Evolutionary conservation across 345 rosid species (phyloP).

Genomic region (Zanthoxylum bungeanum): DNA sequence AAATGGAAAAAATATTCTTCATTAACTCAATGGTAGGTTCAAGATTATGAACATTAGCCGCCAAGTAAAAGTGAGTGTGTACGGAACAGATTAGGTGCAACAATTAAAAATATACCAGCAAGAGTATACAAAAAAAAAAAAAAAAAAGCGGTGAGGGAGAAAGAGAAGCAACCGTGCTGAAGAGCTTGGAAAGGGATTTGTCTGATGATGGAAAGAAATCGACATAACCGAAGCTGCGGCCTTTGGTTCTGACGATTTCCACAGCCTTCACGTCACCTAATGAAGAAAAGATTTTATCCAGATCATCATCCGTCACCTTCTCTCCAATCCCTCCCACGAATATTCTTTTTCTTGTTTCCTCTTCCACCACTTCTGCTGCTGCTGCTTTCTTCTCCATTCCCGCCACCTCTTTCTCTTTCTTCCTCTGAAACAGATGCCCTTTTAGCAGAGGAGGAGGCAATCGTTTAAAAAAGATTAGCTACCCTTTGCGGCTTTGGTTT

Average conservation of each 20-base stretch:
- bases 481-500: no score
- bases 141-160: neutral
- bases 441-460: no score
- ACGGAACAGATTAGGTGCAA: no score
- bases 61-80: no score
- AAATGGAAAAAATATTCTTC: no score
- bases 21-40: no score
- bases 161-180: slow-evolving; percentile 50
- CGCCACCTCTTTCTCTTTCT: slow-evolving; percentile 1
- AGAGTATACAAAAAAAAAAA: neutral
- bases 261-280: slow-evolving; percentile 47
- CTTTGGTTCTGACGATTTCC: slow-evolving; percentile 72
- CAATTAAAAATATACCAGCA: no score
- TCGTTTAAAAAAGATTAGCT: no score
- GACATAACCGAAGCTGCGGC: slow-evolving; percentile 86
- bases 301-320: slow-evolving; percentile 57
- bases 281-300: slow-evolving; percentile 50
- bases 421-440: no score
- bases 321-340: slow-evolving; percentile 83
- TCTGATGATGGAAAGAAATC: slow-evolving; percentile 59
- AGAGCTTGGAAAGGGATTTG: slow-evolving; percentile 71
- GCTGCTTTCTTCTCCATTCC: neutral
- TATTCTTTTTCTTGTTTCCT: slow-evolving; percentile 48
- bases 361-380: slow-evolving; percentile 7
- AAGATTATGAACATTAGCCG: no score